These are phyloP conservation scores for Pouteria glomerata DNA, from an alignment of 148 eudicot species.

Conservation along the genomic window DNA sequence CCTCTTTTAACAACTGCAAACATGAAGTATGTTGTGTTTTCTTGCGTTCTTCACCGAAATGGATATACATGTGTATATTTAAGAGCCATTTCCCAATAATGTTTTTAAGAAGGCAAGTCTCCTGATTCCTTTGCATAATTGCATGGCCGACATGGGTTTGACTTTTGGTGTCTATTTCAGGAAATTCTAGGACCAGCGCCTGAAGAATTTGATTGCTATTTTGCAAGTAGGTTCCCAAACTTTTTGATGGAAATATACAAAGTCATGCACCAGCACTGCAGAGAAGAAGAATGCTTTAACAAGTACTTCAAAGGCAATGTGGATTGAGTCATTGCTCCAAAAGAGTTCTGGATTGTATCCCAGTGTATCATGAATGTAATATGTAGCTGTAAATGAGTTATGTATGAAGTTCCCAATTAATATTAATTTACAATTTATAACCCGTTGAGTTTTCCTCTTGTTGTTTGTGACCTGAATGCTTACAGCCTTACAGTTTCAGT, in stretches of 20 bases:
- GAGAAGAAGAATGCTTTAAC: constrained; percentile 51
- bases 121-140: neutral
- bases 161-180: constrained; percentile 33
- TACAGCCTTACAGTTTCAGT: too few relatives aligned
- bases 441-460: too few relatives aligned
- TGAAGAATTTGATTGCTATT: constrained; percentile 78
- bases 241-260: constrained; percentile 76
- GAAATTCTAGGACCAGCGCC: constrained; percentile 78
- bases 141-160: neutral
- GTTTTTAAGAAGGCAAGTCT: neutral
- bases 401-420: too few relatives aligned
- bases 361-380: neutral
- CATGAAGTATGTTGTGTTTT: neutral
- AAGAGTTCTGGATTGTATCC: neutral
- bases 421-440: too few relatives aligned
- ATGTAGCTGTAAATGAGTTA: constrained; percentile 1
- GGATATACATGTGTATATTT: too few relatives aligned
- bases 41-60: neutral
- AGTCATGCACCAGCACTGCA: constrained; percentile 53
- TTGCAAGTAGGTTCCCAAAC: constrained; percentile 66
- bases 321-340: constrained; percentile 14
- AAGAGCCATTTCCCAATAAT: neutral
- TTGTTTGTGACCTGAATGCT: too few relatives aligned
- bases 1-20: neutral
- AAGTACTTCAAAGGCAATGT: constrained; percentile 59